Evolutionary conservation across 2,329 filamentous ascomycete species (phyloP).

Genomic region (Hymenoscyphus albidus): DNA sequence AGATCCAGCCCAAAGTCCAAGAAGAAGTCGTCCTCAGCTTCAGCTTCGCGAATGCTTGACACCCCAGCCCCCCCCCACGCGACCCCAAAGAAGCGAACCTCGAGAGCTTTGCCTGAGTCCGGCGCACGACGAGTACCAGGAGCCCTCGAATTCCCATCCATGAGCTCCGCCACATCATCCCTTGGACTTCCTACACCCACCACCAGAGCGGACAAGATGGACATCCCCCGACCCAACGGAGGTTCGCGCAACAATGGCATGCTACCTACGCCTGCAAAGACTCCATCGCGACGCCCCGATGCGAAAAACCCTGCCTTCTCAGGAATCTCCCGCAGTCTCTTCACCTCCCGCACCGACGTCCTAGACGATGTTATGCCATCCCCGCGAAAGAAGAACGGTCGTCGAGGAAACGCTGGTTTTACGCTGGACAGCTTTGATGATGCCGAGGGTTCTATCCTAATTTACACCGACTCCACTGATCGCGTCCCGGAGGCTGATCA

Average conservation of each 20-base stretch:
- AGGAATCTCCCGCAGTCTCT: conserved; percentile 57
- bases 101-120: conserved; percentile 37
- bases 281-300: conserved; percentile 56
- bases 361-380: conserved; percentile 56
- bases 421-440: conserved; percentile 58
- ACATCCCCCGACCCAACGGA: conserved; percentile 16
- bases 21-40: conserved; percentile 25
- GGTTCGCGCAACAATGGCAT: conserved; percentile 43
- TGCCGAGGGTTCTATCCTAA: conserved; percentile 56
- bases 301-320: conserved; percentile 49
- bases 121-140: conserved; percentile 47
- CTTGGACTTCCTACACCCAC: conserved; percentile 26
- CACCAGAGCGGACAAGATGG: conserved; percentile 25
- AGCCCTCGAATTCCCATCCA: conserved; percentile 43
- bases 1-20: conserved; percentile 21
- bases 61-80: conserved; percentile 29
- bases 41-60: conserved; percentile 15
- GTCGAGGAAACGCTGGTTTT: conserved; percentile 53
- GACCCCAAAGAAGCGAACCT: conserved; percentile 26
- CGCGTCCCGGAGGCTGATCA: conserved; percentile 64
- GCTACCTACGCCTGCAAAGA: conserved; percentile 77
- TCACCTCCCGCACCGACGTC: conserved; percentile 42
- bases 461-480: conserved; percentile 79
- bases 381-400: conserved; percentile 51
- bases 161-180: conserved; percentile 40